Conservation (phyloP, 495 filamentous ascomycete genomes). For the Entonaema liquescens region DNA sequence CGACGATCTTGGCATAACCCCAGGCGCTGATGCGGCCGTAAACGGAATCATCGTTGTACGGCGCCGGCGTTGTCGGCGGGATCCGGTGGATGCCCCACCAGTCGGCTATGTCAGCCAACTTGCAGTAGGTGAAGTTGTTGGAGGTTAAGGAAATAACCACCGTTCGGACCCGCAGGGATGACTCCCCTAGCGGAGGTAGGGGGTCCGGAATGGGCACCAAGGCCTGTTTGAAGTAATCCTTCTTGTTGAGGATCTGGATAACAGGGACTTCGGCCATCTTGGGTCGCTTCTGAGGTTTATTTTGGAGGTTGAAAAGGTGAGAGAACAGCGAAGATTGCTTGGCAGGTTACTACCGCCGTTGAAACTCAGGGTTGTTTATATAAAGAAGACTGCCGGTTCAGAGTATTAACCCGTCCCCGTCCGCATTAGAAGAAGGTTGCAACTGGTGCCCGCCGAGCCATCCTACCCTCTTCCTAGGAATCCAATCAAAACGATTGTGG, state of each 20-base stretch:
- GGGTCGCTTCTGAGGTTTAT: background rate
- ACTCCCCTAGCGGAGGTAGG: conserved; percentile 37
- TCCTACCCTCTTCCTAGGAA: background rate
- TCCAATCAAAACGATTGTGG: background rate
- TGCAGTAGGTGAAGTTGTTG: conserved; percentile 66
- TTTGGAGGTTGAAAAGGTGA: background rate
- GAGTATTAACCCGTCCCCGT: background rate
- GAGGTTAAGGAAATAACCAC: conserved; percentile 58
- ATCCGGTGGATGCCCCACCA: conserved; percentile 60
- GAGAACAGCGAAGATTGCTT: background rate
- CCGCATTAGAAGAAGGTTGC: background rate
- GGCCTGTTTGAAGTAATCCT: conserved; percentile 50
- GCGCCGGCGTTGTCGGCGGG: conserved; percentile 53
- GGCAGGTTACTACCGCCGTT: background rate
- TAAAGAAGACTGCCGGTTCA: background rate
- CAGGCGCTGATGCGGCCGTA: conserved; percentile 66
- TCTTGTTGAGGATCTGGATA: conserved; percentile 50
- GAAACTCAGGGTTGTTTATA: background rate
- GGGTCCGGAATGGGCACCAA: conserved; percentile 43
- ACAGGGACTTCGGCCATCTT: conserved; percentile 32
- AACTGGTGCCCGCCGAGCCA: background rate
- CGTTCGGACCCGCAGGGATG: conserved; percentile 56
- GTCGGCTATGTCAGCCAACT: conserved; percentile 52
- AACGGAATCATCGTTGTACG: conserved; percentile 57
- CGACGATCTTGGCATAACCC: conserved; percentile 63